These are phyloP conservation scores for Sanguinoderma infundibulare DNA, from an alignment of 1,284 basidiomycete species.

Conservation along the genomic window DNA sequence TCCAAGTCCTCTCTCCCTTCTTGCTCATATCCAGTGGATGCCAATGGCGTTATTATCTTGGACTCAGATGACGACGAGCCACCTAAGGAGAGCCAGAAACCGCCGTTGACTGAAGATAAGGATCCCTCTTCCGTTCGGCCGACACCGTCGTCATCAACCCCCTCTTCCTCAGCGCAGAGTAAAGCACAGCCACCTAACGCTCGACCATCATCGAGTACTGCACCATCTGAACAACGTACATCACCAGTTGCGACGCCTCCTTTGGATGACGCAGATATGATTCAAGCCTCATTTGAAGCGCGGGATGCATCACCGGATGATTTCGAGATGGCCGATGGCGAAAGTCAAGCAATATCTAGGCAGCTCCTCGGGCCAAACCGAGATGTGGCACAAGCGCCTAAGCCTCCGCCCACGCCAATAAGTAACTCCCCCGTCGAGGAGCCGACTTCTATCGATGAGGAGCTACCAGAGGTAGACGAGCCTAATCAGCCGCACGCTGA, in stretches of 20 bases:
- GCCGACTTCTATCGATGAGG: background rate
- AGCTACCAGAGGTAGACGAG: background rate
- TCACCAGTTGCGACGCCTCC: background rate
- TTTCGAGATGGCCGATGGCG: background rate
- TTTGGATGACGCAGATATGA: background rate
- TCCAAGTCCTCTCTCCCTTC: background rate
- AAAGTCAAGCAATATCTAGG: background rate
- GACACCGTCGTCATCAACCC: background rate
- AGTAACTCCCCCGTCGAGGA: too few species aligned
- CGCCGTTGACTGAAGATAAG: background rate
- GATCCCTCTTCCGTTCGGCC: background rate
- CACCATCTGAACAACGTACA: background rate
- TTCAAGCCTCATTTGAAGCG: background rate
- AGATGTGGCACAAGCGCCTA: background rate
- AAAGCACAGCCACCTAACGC: background rate
- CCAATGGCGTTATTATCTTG: constrained; percentile 14
- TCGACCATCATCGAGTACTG: background rate
- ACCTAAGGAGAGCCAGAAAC: background rate
- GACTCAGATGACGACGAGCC: constrained; percentile 14
- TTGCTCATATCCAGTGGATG: background rate
- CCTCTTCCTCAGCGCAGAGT: background rate
- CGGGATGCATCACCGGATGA: background rate
- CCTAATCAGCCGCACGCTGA: too few species aligned
- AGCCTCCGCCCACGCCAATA: background rate
- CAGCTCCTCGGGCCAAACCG: background rate